Evolutionary conservation across 2,329 filamentous ascomycete genomes (phyloP), one percentile per base, ranked within the genome.

Genomic region (Lasiodiplodia theobromae): DNA sequence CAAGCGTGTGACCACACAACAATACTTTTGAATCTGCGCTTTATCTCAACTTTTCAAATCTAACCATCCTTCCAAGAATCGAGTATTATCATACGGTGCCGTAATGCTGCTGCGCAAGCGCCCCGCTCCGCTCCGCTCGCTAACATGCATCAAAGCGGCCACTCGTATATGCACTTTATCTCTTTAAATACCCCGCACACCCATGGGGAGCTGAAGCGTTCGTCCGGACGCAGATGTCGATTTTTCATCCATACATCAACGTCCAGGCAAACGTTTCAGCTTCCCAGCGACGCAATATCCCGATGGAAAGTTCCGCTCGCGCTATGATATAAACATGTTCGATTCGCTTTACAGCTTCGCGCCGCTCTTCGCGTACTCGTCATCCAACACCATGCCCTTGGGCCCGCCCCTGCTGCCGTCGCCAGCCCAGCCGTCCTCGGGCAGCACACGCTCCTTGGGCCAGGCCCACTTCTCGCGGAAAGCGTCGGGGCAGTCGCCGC

Each of bases 401-500:
- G 79, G 71, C 8, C 81, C 80, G 44, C 77, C 78, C 5, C 80
- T 69, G 65, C 76, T 78, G 68, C 79, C 79, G 72, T 81, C 79
- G 6, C 77, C 78, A 16, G 69, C 72, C 78, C 79, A 81, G 69
- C 69, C 25, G 23, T 75, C 76, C 71, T 81, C 73, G 3, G 78
- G 64, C 71, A 74, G 54, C 70, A 73, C 62, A 53, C 78, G 81
- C 71, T 81, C 76, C 70, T 73, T 70, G 10, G 82, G 82, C 73
- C 86, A 86, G 66, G 83, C 82, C 84, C 89, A 93, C 84, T 90
- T 92, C 37, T 84, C 83, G 47, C 80, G 81, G 72, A 93, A 86
- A 65, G 86, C 65, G 71, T 74, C 53, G 56, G 81, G 75, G 1
- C 74, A 73, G 21, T 67, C 71, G 2, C 82, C 79, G 69, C 83